Base-by-base conservation (phyloP, 495 filamentous ascomycete species). In the Talaromyces liani region DNA sequence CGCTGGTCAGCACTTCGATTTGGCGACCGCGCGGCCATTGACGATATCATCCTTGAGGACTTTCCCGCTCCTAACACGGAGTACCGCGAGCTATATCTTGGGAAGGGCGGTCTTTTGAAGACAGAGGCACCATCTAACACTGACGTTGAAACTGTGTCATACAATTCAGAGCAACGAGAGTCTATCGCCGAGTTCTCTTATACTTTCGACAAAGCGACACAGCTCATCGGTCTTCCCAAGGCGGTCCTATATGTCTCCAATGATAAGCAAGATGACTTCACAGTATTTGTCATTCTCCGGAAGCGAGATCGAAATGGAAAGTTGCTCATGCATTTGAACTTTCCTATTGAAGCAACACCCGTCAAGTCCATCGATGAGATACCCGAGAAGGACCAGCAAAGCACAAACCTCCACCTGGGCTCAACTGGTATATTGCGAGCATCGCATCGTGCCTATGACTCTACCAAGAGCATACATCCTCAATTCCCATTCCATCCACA, bases 191-290 rank as follows among this genome's bases (percentile, higher is more conserved):
- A 70, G 10, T 79, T 78, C 67, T 69, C 64, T 14, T 69, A 73
- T 33, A 76, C 68, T 10, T 77, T 77, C 57, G 41, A 63, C 14
- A 63, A 70, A 55, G 57, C 51, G 12, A 62, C 68, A 1, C 65
- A 68, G 4, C 58, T 80, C 12, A 72, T 74, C 22, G 72, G 75
- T n/a, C 55, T 74, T 10, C 66, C 75, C 24, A 76, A 77, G 60
- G 72, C 71, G 2, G 63, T 72, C 8, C 65, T 81, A 1, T 78
- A 73, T 63, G 74, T 81, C 70, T 78, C 73, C n/a, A 74, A 70
- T 54, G 57, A 72, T 0, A 67, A 73, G 14, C 62, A 65, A 2
- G 72, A 81, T 51, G 78, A 81, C 54, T 71, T 80, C 55, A 69
- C 71, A 25, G 72, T 78, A 2, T 77, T 74, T 58, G 68, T 80